Evolutionary conservation across 306 rosid species (phyloP), one percentile per base, ranked within the genome.

Genomic region (Prunus mira): DNA sequence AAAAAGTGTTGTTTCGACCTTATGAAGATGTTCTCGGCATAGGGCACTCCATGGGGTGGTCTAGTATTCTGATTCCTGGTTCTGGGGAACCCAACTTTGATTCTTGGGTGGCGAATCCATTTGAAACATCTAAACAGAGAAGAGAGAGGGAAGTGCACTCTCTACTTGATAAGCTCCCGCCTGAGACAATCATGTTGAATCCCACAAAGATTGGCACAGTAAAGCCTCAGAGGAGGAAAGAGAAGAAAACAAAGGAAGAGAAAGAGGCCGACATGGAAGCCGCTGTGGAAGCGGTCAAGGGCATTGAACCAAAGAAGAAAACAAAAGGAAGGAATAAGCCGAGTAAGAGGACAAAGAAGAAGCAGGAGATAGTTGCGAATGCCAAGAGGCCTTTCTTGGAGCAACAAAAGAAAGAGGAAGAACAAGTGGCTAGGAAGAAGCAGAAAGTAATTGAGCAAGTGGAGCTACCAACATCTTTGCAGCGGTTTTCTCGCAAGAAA

Each of bases 1-100:
- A 79, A 66, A 90, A 86, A 61, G 69, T 90, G 72, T 30, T 58
- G 43, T 95, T 92, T 79, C 84, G 97, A 62, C 97, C 98, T 22
- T 95, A 95, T 18, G 98, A 95, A 86, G 98, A 95, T 78, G 97
- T 88, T 84, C 73, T 95, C 11, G 86, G 85, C 78, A 87, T 92
- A 56, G 98, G 98, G 32, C 98, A 92, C 80, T 92, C 98, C 15
- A 90, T 84, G 97, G 97, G 97, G 14, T 95, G 88, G 89, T 95
- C 97, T 65, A 92, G 96, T 71, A 90, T 95, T 82, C 92, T 92
- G 55, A 84, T 92, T 76, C 98, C 98, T 43, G 97, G 98, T 77
- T 92, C 97, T 12, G 98, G 98, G 62, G 96, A 95, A 61, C 97
- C 97, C 71, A 92, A 92, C 86, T 95, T 89, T 2, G 97, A 90